phyloP scores from a whole-genome alignment of 768 basidiomycete genomes.

The Sistotremastrum suecicum region DNA sequence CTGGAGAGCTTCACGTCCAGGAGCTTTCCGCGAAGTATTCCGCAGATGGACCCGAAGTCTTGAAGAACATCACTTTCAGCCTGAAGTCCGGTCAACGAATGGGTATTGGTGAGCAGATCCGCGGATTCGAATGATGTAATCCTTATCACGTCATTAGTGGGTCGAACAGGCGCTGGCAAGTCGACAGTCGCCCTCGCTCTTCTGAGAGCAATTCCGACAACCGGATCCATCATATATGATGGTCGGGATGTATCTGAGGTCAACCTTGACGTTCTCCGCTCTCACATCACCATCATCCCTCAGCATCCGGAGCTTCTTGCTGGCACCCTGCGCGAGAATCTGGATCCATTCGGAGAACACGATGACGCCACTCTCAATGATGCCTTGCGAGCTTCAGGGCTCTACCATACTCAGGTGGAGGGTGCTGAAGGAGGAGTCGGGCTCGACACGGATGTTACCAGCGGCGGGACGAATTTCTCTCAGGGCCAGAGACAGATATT shows the following conservation, averaged over 20 bases:
- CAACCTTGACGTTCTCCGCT: conserved; percentile 24
- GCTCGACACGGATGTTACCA: conserved; percentile 20
- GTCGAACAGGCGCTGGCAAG: conserved; percentile 3
- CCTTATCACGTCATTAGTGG: conserved; percentile 8
- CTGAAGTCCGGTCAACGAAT: conserved; percentile 24
- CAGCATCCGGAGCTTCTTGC: conserved; percentile 4
- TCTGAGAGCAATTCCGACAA: conserved; percentile 23
- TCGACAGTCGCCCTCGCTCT: conserved; percentile 14
- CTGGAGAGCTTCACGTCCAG: conserved; percentile 37
- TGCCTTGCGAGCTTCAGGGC: conserved; percentile 3
- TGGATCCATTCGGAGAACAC: conserved; percentile 7
- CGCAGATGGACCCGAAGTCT: conserved; percentile 20
- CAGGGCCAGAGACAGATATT: conserved; percentile 26
- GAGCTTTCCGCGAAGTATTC: conserved; percentile 37
- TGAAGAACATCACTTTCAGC: conserved; percentile 20
- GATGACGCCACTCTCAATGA: conserved; percentile 7
- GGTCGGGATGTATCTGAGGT: conserved; percentile 17
- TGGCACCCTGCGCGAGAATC: conserved; percentile 6
- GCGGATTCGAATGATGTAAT: neutral
- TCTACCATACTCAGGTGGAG: conserved; percentile 10
- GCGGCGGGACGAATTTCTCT: conserved; percentile 28
- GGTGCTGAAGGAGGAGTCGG: conserved; percentile 14
- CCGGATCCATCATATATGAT: conserved; percentile 22
- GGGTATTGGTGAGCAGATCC: conserved; percentile 15
- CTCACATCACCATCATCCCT: conserved; percentile 21